Evolutionary conservation across 148 eudicot genomes (phyloP), one percentile per base, ranked within the genome.

Genomic region (Camellia japonica): DNA sequence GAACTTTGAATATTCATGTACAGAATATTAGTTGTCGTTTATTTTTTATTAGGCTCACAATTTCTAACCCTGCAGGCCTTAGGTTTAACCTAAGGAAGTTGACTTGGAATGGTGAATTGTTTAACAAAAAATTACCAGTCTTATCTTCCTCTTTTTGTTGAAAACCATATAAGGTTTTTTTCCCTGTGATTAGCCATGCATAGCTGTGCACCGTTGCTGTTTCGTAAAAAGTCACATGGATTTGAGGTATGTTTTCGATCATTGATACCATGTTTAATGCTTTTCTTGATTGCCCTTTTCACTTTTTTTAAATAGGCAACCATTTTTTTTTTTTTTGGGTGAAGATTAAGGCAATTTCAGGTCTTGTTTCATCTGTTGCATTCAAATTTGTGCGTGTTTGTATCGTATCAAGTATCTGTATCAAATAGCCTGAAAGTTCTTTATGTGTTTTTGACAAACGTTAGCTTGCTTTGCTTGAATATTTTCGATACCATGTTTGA

Each of bases 231-330:
- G 84, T 20, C 74, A 16, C 63, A 65, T 69, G 84, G 77, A 74
- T 58, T 82, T 68, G 85, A 92, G 97, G 98, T 92, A 86, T 67
- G 75, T 7, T 56, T 64, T 60, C 77, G 16, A 65, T 11, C 64
- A 73, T 56, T 59, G 4, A 15, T 60, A 9, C 23, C 2, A 42
- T 3, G 7, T n/a, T 20, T 58, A 15, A 43, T 8, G 41, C 20
- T 52, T 42, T 38, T 43, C 2, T 15, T 15, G 42, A 46, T 10
- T 7, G 6, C 30, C 51, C 20, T 12, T 71, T 18, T 16, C 4
- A 49, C 46, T n/a, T 80, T 63, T 2, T 2, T 14, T 52, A 16
- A 18, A 43, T 67, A n/a, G 13, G 73, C 68, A 47, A 13, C 7
- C 54, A 30, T 30, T 49, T 7, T 46, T 19, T 18, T 15, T 18